Evolutionary conservation across 139 green algal species (phyloP).

Genomic region (Haematococcus lacustris): DNA sequence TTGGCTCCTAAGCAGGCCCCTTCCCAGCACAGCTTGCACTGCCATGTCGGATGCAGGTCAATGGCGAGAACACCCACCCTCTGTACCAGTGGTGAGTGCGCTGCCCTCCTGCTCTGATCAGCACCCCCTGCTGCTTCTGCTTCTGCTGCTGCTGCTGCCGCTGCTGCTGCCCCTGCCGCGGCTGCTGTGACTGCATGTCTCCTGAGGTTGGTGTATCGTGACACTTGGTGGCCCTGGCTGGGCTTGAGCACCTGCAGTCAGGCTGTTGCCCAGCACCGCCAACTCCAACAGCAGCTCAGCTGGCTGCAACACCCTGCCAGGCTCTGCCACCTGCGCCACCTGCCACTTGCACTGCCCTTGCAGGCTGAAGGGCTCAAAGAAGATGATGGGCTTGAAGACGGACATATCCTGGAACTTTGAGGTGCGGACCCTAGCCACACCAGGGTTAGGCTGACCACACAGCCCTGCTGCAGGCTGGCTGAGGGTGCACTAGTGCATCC

Average conservation of each 20-base stretch:
- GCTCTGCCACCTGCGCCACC: too few species aligned
- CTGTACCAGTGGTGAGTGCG: constrained; percentile 38
- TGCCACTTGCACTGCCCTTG: too few species aligned
- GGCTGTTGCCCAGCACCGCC: too few species aligned
- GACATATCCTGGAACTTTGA: constrained; percentile 6
- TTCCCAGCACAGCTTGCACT: background rate
- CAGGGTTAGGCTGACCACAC: background rate
- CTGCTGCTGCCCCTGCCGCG: too few species aligned
- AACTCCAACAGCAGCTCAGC: too few species aligned
- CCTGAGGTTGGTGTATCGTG: background rate
- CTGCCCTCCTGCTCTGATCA: background rate
- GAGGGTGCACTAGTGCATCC: too few species aligned
- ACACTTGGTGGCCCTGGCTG: background rate
- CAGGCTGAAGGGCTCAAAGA: too few species aligned
- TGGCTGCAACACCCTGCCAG: too few species aligned
- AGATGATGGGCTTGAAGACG: constrained; percentile 27
- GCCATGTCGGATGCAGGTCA: constrained; percentile 46
- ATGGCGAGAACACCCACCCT: constrained; percentile 47
- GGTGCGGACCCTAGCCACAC: background rate
- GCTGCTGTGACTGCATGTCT: background rate
- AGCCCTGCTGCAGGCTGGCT: too few species aligned
- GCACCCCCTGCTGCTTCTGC: too few species aligned
- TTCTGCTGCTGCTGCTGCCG: too few species aligned
- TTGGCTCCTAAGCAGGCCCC: background rate
- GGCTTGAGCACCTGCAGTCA: constrained; percentile 17